phyloP scores from a whole-genome alignment of 2,329 filamentous ascomycete genomes.

The Colletotrichum destructivum region DNA sequence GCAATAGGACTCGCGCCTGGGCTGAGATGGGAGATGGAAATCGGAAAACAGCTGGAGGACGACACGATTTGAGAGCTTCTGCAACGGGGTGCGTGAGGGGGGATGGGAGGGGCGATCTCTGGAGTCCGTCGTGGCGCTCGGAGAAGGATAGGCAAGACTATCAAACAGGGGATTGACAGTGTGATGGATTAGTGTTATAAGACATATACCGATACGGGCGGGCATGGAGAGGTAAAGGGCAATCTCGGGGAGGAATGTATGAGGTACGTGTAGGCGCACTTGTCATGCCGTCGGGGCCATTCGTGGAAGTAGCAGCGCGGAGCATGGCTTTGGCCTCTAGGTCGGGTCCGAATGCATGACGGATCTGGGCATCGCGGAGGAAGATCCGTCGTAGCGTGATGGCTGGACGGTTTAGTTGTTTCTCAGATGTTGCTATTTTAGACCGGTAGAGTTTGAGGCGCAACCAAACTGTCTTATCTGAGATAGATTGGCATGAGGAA shows the following conservation, averaged over 20 bases:
- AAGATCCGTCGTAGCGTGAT: not conserved
- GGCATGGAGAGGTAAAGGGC: conserved; percentile 9
- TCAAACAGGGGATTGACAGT: not conserved
- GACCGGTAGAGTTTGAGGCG: conserved; percentile 24
- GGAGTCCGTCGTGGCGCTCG: not conserved
- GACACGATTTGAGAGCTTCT: conserved; percentile 12
- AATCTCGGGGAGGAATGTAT: conserved; percentile 4
- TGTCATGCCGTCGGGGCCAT: conserved; percentile 26
- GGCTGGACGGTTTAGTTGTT: not conserved
- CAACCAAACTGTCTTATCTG: conserved; percentile 6
- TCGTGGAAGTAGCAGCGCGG: conserved; percentile 34
- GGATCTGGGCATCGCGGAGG: conserved; percentile 5
- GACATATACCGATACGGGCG: not conserved
- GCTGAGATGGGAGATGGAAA: not conserved
- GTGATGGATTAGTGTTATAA: not conserved
- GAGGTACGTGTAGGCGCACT: conserved; percentile 11
- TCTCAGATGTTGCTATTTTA: conserved; percentile 20
- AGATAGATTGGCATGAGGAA: conserved; percentile 13
- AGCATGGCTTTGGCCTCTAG: not conserved
- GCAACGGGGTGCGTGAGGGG: conserved; percentile 11
- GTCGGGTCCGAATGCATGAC: conserved; percentile 27
- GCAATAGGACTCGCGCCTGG: not conserved
- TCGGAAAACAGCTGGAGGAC: conserved; percentile 34
- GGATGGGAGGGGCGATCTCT: conserved; percentile 1
- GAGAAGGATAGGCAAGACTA: not conserved